phyloP scores from a whole-genome alignment of 495 filamentous ascomycete species.

The Rusavskia elegans region DNA sequence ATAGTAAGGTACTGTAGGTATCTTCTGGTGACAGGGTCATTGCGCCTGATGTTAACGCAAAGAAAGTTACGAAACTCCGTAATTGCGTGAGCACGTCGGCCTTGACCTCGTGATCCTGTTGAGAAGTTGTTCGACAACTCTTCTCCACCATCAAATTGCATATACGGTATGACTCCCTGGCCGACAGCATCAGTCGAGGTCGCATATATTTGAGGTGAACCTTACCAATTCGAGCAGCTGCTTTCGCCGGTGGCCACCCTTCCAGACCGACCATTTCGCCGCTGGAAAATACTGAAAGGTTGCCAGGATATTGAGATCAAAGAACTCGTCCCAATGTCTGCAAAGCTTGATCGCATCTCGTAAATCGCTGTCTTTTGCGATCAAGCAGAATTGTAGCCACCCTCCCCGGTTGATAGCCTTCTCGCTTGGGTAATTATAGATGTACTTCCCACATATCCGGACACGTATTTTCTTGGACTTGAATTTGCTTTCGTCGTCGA shows the following conservation, averaged over 20 bases:
- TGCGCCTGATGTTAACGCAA: constrained; percentile 33
- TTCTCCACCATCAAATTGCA: constrained; percentile 18
- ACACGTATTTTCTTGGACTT: constrained; percentile 24
- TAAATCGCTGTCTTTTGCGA: constrained; percentile 33
- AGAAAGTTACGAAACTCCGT: constrained; percentile 31
- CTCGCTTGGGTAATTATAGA: constrained; percentile 40
- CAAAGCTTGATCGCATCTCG: constrained; percentile 32
- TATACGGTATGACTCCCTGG: constrained; percentile 31
- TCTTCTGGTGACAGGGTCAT: constrained; percentile 29
- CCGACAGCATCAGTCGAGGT: background rate
- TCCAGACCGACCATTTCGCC: constrained; percentile 27
- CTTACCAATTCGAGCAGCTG: constrained; percentile 25
- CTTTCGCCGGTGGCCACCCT: constrained; percentile 20
- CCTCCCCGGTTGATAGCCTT: constrained; percentile 31
- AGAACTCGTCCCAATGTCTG: constrained; percentile 39
- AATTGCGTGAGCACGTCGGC: constrained; percentile 21
- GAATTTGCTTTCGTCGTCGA: constrained; percentile 11
- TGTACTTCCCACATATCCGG: constrained; percentile 31
- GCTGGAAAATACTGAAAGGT: constrained; percentile 34
- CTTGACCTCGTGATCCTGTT: constrained; percentile 16
- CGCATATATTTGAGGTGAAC: background rate
- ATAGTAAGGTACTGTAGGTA: constrained; percentile 33
- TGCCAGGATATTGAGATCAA: constrained; percentile 29
- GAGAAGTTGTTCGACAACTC: constrained; percentile 17
- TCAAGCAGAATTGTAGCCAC: constrained; percentile 38